Evolutionary conservation across 2,329 filamentous ascomycete genomes (phyloP), one percentile per base, ranked within the genome.

Genomic region (Cladosporium sp.): DNA sequence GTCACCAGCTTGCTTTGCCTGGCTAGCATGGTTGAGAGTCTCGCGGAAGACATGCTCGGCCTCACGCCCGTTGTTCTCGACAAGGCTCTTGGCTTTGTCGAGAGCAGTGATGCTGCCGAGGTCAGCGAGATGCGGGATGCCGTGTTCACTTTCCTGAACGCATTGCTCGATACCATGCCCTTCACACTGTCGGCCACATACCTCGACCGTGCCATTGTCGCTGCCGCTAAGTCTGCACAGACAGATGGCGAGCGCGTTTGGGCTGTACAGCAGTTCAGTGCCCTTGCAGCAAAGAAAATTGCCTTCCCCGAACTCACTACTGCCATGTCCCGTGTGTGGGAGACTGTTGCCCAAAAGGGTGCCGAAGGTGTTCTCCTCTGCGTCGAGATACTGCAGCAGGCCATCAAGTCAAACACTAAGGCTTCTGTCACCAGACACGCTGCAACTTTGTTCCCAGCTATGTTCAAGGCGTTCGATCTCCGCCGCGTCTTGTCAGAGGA

Each of bases 1-100:
- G 82, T 93, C 60, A 89, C 95, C 79, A 90, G 91, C n/a, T 78
- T 97, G 47, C 78, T 97, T 51, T 97, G 92, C 70, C 82, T 99
- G 59, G 88, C 93, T 3, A 96, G 92, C 1, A 84, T 96, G 67
- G 87, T 96, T 3, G 91, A 96, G 66, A 91, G 96, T 8, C 79
- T 97, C 39, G 88, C 89, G 60, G 91, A 96, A 64, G 88, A 88
- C 12, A 88, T 96, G 60, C 88, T 97, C 19, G 89, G 92, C 0
- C 81, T 97, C 0, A 78, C 97, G 19, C 91, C 93, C 0, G 80
- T 81, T 22, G 86, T 91, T 0, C 83, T 97, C 40, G 85, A 88
- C 0, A 87, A 84, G 63, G 83, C 88, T 0, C 81, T 97, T 45
- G 74, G 80, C 5, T 88, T 96, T 65, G 81, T 97, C 51, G 79